phyloP scores from a whole-genome alignment of 2,329 filamentous ascomycete species.

The Colletotrichum tofieldiae region DNA sequence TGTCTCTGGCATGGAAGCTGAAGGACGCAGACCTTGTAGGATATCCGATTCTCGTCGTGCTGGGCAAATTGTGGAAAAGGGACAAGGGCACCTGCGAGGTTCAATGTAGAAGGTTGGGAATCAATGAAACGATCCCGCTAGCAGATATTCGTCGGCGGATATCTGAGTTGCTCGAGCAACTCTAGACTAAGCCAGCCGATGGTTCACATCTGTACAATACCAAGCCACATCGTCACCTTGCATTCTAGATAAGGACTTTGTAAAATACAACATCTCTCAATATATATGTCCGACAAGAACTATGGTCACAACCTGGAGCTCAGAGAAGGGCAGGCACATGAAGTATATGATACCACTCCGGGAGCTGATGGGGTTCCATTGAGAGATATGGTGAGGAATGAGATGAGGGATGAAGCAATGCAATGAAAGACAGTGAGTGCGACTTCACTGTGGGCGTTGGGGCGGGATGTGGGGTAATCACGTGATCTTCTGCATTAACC shows the following conservation, averaged over 20 bases:
- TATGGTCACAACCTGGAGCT: not conserved
- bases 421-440: not conserved
- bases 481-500: not conserved
- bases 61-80: conserved; percentile 81
- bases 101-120: conserved; percentile 79
- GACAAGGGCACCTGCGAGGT: conserved; percentile 77
- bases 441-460: not conserved
- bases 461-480: not conserved
- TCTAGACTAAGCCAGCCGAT: conserved; percentile 56
- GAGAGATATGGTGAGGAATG: not conserved
- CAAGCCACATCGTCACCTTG: no score
- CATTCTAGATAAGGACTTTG: not conserved
- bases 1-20: conserved; percentile 86
- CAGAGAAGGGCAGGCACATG: not conserved
- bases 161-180: conserved; percentile 64
- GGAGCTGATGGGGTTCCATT: not conserved
- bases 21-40: conserved; percentile 91
- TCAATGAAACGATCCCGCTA: conserved; percentile 73
- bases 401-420: not conserved
- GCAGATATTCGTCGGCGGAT: conserved; percentile 61
- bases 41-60: conserved; percentile 85
- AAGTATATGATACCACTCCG: not conserved
- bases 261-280: not conserved
- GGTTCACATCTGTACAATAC: not conserved
- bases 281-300: no score